Conservation (phyloP, 257 asterid genomes). For the Forsythia viridissima region DNA sequence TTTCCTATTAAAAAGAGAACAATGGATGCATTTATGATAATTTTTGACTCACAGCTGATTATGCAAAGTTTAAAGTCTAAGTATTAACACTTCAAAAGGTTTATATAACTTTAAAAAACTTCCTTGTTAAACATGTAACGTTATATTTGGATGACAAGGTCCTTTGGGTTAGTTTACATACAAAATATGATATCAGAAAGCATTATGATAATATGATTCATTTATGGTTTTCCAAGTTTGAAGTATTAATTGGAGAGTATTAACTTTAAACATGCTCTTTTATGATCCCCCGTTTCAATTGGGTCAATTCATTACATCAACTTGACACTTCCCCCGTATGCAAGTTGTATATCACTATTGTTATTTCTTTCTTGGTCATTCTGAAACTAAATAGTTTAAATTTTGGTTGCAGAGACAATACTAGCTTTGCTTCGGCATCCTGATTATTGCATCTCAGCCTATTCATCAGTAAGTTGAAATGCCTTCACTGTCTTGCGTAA, state of each 20-base stretch:
- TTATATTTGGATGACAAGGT: background rate
- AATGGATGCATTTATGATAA: background rate
- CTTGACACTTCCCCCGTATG: background rate
- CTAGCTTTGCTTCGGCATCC: slow-evolving; percentile 97
- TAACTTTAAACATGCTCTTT: background rate
- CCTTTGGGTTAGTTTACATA: background rate
- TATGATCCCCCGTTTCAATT: background rate
- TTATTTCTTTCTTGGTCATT: background rate
- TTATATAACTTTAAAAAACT: background rate
- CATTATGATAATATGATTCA: background rate
- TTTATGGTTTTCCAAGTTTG: background rate
- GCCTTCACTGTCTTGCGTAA: background rate
- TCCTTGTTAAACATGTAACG: background rate
- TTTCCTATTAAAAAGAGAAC: background rate
- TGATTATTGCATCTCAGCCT: slow-evolving; percentile 89
- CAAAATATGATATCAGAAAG: background rate
- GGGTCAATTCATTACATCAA: background rate
- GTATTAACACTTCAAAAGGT: background rate
- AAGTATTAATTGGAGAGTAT: background rate
- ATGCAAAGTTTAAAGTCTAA: background rate
- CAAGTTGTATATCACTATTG: background rate
- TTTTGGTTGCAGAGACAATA: slow-evolving; percentile 78
- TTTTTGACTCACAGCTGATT: background rate
- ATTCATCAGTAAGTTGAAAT: slow-evolving; percentile 73
- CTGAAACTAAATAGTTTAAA: slow-evolving; percentile 6